A percentile compares a stretch with the other conserved stretches of the same genome.
Evolutionary conservation across 2,329 filamentous ascomycete species (phyloP).

Genomic region (Cytospora mali): DNA sequence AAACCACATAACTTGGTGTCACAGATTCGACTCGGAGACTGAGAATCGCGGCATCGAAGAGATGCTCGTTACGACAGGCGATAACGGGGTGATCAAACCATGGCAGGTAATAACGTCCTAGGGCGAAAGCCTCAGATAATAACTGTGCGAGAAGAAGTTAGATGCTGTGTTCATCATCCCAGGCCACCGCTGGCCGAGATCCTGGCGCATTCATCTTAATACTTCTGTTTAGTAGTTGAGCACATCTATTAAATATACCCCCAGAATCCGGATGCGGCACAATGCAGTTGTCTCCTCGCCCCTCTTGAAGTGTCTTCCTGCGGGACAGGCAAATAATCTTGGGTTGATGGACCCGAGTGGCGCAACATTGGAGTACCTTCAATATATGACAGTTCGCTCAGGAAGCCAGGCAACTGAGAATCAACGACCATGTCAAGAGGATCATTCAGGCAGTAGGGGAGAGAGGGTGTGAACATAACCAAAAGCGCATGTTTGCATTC

Average conservation of each 20-base stretch:
- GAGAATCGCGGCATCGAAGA: constrained; percentile 67
- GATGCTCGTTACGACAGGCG: constrained; percentile 86
- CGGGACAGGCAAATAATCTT: not conserved
- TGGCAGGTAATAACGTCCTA: constrained; percentile 59
- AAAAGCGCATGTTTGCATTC: constrained; percentile 22
- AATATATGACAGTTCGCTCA: not conserved
- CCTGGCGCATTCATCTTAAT: not conserved
- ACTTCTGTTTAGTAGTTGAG: not conserved
- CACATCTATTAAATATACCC: not conserved
- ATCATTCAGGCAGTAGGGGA: not conserved
- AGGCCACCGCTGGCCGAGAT: not conserved
- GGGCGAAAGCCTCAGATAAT: not conserved
- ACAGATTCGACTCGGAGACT: constrained; percentile 67
- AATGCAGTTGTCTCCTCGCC: not conserved
- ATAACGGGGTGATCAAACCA: constrained; percentile 84
- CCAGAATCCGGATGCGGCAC: not conserved
- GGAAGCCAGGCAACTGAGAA: not conserved
- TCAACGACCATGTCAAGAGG: not conserved
- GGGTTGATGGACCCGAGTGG: not conserved
- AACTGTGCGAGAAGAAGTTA: not conserved
- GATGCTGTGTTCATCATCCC: not conserved
- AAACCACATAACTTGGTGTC: constrained; percentile 90
- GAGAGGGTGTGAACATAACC: not conserved
- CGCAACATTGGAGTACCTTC: not conserved
- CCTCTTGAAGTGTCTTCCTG: not conserved